Percentiles rank a stretch among this genome's conserved stretches.
phyloP scores from a whole-genome alignment of 129 eudicot species.

The Flaveria sonorensis region DNA sequence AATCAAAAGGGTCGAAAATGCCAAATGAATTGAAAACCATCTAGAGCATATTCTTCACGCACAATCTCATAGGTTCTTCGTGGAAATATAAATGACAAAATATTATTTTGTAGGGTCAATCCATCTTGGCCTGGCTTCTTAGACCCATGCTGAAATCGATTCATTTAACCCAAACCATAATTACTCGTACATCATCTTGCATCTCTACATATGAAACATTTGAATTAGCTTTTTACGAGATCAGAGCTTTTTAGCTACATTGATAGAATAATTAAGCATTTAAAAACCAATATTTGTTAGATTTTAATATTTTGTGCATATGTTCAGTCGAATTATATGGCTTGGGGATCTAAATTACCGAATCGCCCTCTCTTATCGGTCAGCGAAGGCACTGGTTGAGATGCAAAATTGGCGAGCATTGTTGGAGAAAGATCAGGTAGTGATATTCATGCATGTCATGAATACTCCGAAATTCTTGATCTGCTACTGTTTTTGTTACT shows the following conservation, averaged over 20 bases:
- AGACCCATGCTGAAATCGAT: no score
- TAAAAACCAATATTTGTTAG: background rate
- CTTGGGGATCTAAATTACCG: conserved; percentile 98
- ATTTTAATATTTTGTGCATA: conserved; percentile 29
- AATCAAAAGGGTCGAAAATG: background rate
- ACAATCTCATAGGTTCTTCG: background rate
- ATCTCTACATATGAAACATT: background rate
- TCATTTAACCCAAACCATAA: no score
- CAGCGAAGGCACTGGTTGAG: conserved; percentile 91
- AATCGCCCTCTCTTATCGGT: conserved; percentile 84
- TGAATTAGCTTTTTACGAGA: background rate
- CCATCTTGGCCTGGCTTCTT: background rate
- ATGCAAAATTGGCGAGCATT: conserved; percentile 99
- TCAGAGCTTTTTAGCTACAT: background rate
- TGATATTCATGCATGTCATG: background rate
- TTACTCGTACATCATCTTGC: no score
- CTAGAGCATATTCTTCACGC: background rate
- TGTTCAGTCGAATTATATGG: conserved; percentile 86
- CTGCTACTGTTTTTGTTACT: background rate
- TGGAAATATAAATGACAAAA: background rate
- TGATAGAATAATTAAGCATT: conserved; percentile 1
- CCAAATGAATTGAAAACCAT: background rate
- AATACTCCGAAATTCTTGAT: no score
- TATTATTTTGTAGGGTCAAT: background rate
- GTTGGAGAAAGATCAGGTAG: conserved; percentile 87